Conservation (phyloP, 2,329 filamentous ascomycete genomes). For the Sporothrix pseudoabietina region DNA sequence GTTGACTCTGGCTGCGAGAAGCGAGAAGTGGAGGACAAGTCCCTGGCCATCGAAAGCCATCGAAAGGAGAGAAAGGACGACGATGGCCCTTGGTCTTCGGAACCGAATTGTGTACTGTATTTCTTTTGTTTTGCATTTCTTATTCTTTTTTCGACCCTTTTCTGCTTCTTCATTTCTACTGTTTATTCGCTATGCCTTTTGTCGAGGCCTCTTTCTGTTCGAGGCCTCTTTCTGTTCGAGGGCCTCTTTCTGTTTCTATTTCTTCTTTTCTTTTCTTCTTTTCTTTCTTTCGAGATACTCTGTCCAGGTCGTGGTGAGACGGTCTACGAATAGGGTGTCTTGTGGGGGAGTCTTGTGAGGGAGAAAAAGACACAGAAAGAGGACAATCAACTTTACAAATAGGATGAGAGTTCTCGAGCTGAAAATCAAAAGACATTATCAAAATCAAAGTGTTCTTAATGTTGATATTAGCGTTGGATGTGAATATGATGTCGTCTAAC, state of each 20-base stretch:
- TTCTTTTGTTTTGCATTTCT: not conserved
- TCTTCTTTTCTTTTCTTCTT: not conserved
- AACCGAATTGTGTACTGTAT: slow-evolving; percentile 6
- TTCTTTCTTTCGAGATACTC: not conserved
- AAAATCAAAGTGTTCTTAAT: not conserved
- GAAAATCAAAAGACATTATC: not conserved
- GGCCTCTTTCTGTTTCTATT: not conserved
- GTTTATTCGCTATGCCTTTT: not conserved
- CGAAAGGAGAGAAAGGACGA: not conserved
- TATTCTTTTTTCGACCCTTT: not conserved
- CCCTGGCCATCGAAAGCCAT: not conserved
- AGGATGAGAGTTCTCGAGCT: not conserved
- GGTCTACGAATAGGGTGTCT: slow-evolving; percentile 23
- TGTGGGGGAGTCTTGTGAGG: not conserved
- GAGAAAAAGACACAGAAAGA: no score
- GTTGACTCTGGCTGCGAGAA: not conserved
- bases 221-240: not conserved
- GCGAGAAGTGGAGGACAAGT: not conserved
- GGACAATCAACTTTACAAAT: not conserved
- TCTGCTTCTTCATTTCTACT: not conserved
- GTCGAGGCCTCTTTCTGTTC: no score
- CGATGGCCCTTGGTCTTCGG: not conserved
- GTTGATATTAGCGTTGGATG: not conserved
- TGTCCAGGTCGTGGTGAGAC: slow-evolving; percentile 31
- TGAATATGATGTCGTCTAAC: not conserved